A percentile compares a stretch with the other conserved stretches of the same genome.
phyloP scores from a whole-genome alignment of 768 basidiomycete genomes.

The Steccherinum ochraceum region DNA sequence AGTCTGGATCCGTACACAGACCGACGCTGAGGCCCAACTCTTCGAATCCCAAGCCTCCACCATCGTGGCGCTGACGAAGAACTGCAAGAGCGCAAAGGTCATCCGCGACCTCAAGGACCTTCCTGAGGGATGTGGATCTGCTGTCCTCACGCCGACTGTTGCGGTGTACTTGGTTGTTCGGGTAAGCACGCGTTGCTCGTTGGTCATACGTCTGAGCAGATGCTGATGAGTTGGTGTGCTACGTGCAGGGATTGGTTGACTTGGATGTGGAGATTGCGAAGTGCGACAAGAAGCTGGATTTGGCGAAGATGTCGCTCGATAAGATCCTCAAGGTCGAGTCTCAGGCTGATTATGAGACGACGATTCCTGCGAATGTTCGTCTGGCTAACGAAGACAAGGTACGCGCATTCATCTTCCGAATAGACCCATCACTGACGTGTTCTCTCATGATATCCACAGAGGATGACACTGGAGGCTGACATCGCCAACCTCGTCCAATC shows the following conservation, averaged over 20 bases:
- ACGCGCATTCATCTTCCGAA: constrained; percentile 14
- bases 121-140: constrained; percentile 83
- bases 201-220: constrained; percentile 67
- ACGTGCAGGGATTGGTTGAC: constrained; percentile 88
- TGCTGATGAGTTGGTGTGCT: not conserved
- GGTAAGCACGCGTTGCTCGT: constrained; percentile 37
- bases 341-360: constrained; percentile 71
- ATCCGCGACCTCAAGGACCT: constrained; percentile 60
- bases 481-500: constrained; percentile 65
- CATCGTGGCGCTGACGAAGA: constrained; percentile 80
- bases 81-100: constrained; percentile 71
- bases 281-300: constrained; percentile 82
- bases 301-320: constrained; percentile 60
- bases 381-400: constrained; percentile 80
- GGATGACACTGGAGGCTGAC: constrained; percentile 75
- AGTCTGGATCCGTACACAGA: constrained; percentile 78
- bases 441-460: constrained; percentile 32
- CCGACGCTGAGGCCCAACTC: constrained; percentile 53
- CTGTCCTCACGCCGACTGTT: constrained; percentile 68
- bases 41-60: constrained; percentile 71
- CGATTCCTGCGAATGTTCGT: constrained; percentile 75
- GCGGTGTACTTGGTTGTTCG: constrained; percentile 81
- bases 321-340: constrained; percentile 72
- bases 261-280: constrained; percentile 83
- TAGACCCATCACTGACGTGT: constrained; percentile 1